phyloP scores from a whole-genome alignment of 306 rosid genomes.

The Purshia tridentata region DNA sequence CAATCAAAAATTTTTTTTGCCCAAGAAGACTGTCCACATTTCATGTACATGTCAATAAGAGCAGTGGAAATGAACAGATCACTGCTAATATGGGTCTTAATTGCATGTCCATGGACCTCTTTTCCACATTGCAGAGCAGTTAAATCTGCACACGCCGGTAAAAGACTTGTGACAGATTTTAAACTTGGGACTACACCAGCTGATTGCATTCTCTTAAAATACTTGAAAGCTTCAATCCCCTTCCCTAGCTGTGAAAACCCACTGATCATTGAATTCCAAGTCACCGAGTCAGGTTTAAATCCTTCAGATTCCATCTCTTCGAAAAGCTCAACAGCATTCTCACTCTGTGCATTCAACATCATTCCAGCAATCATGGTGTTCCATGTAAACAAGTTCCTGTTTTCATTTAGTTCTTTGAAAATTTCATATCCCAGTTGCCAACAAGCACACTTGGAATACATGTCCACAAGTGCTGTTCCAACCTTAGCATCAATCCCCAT shows the following conservation, averaged over 20 bases:
- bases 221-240: conserved; percentile 47
- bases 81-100: conserved; percentile 35
- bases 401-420: conserved; percentile 33
- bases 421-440: conserved; percentile 47
- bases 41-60: conserved; percentile 68
- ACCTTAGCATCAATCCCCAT: conserved; percentile 37
- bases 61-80: conserved; percentile 63
- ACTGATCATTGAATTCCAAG: conserved; percentile 69
- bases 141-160: conserved; percentile 58
- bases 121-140: conserved; percentile 49
- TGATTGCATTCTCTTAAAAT: conserved; percentile 57
- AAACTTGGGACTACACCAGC: conserved; percentile 44
- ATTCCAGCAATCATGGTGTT: conserved; percentile 67
- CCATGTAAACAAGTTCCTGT: conserved; percentile 60
- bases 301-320: conserved; percentile 40
- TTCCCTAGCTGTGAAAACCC: conserved; percentile 57
- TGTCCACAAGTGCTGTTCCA: conserved; percentile 60
- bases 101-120: conserved; percentile 57
- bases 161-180: conserved; percentile 57
- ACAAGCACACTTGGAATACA: conserved; percentile 71
- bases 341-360: conserved; percentile 56
- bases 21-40: conserved; percentile 54
- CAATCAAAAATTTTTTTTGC: conserved; percentile 52
- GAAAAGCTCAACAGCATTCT: conserved; percentile 50
- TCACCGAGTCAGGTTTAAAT: conserved; percentile 64